Base-by-base conservation (phyloP, 257 asterid species). In the Cruciata laevipes region DNA sequence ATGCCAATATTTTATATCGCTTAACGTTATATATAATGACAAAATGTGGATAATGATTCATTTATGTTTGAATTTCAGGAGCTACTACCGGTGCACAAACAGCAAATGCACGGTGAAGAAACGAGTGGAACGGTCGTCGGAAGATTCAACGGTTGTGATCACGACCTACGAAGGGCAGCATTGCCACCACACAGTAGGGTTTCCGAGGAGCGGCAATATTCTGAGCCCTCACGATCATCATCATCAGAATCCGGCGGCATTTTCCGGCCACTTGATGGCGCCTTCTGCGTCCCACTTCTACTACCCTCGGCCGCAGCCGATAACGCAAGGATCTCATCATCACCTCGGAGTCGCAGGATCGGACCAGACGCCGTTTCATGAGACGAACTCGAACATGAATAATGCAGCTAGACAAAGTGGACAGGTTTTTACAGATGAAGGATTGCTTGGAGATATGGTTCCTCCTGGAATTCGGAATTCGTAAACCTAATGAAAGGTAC, bases 131-230 rank as follows among this genome's bases (percentile, higher is more conserved):
- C 79, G 97, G 10, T 88, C 96, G 3, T 83, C 81, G 0, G 84
- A 83, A 67, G 97, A 90, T 76, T 86, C 97, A 0, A 58, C 95
- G 18, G 74, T 85, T 16, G 96, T 90, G 51, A 90, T 90, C 67
- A 90, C 96, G 0, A 90, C 97, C 5, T 90, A 90, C 57, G 97
- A 90, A 81, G 97, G 97, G 16, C 90, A 90, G 67, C 97, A 90
- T 30, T 80, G 91, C 69, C 97, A 90, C 76, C 87, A 82, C 44
- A 79, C 96, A 7, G 77, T 79, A 23, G 96, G 90, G 47, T 88
- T 76, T 60, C 95, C 94, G 10, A 76, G 95, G 65, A 74, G 79
- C 35, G 81, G 84, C 21, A 56, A 47, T 16, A 47, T 47, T 17
- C 55, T 47, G 7, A 47, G 55, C 5, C 55, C 55, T 84, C 70